These are phyloP conservation scores for Tulasnella sp. DNA, from an alignment of 768 basidiomycete species.

Conservation along the genomic window DNA sequence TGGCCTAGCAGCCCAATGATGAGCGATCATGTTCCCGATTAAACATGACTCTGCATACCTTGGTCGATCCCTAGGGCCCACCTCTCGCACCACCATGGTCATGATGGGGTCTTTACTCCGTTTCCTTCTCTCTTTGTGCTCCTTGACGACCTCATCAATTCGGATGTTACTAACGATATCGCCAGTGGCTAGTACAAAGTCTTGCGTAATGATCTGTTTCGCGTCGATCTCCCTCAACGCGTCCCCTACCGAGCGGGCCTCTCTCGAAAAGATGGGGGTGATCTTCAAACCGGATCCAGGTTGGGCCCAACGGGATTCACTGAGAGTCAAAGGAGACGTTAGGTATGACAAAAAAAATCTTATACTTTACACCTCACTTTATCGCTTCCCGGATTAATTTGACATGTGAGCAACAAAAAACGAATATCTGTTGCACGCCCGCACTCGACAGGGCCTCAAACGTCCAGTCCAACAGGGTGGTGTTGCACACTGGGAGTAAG, in stretches of 20 bases:
- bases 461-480: conserved; percentile 89
- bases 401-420: conserved; percentile 85
- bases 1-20: conserved; percentile 36
- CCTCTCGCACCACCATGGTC: conserved; percentile 88
- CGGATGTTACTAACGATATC: conserved; percentile 89
- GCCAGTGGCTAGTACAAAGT: conserved; percentile 84
- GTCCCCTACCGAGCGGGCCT: conserved; percentile 81
- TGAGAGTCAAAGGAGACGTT: too few relatives aligned
- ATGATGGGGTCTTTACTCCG: conserved; percentile 89
- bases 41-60: conserved; percentile 38
- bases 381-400: conserved; percentile 77
- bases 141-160: conserved; percentile 78
- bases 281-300: conserved; percentile 71
- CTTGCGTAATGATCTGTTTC: conserved; percentile 76
- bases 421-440: conserved; percentile 91
- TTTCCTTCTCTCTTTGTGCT: conserved; percentile 78
- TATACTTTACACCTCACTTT: conserved; percentile 41
- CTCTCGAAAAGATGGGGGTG: conserved; percentile 71
- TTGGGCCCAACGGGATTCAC: conserved; percentile 77
- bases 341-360: not conserved
- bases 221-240: conserved; percentile 91
- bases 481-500: conserved; percentile 88
- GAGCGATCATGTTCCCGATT: not conserved
- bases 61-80: conserved; percentile 42
- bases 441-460: conserved; percentile 91